Percentiles rank a stretch among this genome's conserved stretches.
These are phyloP conservation scores for Histomonas meleagridis DNA, from an alignment of 208 protist genomes.

Conservation along the genomic window DNA sequence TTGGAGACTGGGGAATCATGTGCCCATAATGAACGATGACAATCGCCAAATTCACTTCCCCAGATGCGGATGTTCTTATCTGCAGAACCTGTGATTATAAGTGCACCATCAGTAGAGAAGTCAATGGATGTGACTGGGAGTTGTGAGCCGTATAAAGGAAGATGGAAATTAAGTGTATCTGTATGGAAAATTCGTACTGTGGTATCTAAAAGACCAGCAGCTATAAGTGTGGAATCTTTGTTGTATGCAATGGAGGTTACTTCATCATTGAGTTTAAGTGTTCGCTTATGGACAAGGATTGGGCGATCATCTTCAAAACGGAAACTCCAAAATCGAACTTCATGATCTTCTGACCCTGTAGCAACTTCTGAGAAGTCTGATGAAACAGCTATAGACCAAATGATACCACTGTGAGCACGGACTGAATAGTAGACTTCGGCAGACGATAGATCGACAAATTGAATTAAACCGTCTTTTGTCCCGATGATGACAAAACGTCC, in stretches of 20 bases:
- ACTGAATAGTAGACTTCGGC: not conserved
- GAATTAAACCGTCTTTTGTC: slow-evolving; percentile 51
- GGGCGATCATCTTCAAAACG: not conserved
- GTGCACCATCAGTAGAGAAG: slow-evolving; percentile 71
- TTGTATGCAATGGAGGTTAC: slow-evolving; percentile 68
- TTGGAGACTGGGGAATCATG: slow-evolving; percentile 85
- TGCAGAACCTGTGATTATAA: slow-evolving; percentile 67
- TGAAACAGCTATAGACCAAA: not conserved
- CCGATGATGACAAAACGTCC: slow-evolving; percentile 57
- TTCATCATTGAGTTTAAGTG: slow-evolving; percentile 77
- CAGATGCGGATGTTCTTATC: slow-evolving; percentile 97
- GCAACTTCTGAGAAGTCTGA: not conserved
- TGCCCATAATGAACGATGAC: slow-evolving; percentile 84
- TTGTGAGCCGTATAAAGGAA: slow-evolving; percentile 93
- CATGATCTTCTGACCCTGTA: not conserved
- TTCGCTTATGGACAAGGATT: slow-evolving; percentile 45
- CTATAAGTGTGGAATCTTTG: slow-evolving; percentile 66
- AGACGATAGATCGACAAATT: slow-evolving; percentile 42
- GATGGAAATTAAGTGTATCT: slow-evolving; percentile 86
- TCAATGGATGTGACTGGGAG: slow-evolving; percentile 76
- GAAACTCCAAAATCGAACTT: slow-evolving; percentile 44
- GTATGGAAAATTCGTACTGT: slow-evolving; percentile 75
- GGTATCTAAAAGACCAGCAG: slow-evolving; percentile 79
- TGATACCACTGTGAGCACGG: not conserved
- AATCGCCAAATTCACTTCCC: slow-evolving; percentile 82